Percentiles rank a stretch among this genome's conserved stretches.
These are phyloP conservation scores for Hermanozyma aechmeae DNA, from an alignment of 805 yeast species.

Conservation along the genomic window DNA sequence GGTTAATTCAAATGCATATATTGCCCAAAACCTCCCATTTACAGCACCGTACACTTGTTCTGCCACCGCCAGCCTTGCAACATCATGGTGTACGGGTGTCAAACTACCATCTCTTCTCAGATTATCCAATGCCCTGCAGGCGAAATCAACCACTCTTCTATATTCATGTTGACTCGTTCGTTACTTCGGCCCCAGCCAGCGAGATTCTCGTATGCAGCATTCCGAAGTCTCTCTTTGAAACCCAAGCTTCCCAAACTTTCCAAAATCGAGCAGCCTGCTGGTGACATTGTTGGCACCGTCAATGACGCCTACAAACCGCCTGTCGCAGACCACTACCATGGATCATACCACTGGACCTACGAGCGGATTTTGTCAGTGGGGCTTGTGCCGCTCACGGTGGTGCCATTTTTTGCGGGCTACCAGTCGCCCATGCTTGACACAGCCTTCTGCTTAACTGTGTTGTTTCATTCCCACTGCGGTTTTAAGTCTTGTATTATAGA, in stretches of 20 bases:
- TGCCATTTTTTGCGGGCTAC: conserved; percentile 73
- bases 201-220: too few relatives aligned
- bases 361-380: conserved; percentile 66
- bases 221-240: conserved; percentile 18
- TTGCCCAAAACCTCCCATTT: too few relatives aligned
- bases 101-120: too few relatives aligned
- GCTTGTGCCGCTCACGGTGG: conserved; percentile 65
- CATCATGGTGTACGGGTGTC: too few relatives aligned
- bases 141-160: too few relatives aligned
- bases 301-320: conserved; percentile 82
- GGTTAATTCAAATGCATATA: too few relatives aligned
- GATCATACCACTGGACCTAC: conserved; percentile 90
- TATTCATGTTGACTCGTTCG: too few relatives aligned
- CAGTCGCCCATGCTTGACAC: conserved; percentile 66
- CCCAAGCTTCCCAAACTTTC: conserved; percentile 42
- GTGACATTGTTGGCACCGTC: conserved; percentile 84
- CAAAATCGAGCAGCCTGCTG: conserved; percentile 75
- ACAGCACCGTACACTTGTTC: too few relatives aligned
- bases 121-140: too few relatives aligned
- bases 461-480: conserved; percentile 80
- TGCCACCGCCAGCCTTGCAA: too few relatives aligned
- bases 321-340: conserved; percentile 52
- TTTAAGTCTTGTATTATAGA: conserved; percentile 87
- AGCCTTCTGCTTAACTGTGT: conserved; percentile 49
- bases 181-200: too few relatives aligned